Conservation (phyloP, 2,329 filamentous ascomycete species). For the Pezicula radicicola region DNA sequence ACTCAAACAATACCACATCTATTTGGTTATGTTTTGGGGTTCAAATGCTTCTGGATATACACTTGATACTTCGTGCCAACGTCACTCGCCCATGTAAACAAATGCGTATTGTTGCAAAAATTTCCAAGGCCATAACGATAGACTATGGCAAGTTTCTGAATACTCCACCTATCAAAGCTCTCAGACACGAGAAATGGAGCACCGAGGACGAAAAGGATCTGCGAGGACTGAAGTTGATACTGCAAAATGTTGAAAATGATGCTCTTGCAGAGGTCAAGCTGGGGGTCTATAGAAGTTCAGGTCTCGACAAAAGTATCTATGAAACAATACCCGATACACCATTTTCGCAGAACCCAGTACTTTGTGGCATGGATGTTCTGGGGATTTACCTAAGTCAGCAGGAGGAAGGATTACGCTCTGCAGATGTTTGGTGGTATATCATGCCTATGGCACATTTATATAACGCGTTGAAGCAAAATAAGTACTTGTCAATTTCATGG, state of each 20-base stretch:
- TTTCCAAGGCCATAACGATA: background rate
- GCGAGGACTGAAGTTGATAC: background rate
- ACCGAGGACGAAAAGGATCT: background rate
- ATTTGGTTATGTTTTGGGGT: background rate
- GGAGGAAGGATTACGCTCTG: background rate
- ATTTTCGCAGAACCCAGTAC: background rate
- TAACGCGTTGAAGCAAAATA: background rate
- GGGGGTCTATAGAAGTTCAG: background rate
- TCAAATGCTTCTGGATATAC: background rate
- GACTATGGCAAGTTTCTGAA: background rate
- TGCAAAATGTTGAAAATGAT: background rate
- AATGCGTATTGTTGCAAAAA: background rate
- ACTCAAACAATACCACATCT: background rate
- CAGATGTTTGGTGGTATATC: background rate
- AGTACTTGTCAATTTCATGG: background rate
- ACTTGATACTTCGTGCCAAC: background rate
- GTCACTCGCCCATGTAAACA: background rate
- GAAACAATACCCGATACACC: background rate
- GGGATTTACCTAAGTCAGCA: background rate
- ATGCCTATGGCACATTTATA: background rate
- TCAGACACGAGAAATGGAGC: background rate
- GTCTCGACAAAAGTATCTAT: background rate
- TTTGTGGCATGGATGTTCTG: background rate
- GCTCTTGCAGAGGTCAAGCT: background rate
- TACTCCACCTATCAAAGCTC: background rate